phyloP scores from a whole-genome alignment of 257 asterid species.

The Euphrasia confusa region DNA sequence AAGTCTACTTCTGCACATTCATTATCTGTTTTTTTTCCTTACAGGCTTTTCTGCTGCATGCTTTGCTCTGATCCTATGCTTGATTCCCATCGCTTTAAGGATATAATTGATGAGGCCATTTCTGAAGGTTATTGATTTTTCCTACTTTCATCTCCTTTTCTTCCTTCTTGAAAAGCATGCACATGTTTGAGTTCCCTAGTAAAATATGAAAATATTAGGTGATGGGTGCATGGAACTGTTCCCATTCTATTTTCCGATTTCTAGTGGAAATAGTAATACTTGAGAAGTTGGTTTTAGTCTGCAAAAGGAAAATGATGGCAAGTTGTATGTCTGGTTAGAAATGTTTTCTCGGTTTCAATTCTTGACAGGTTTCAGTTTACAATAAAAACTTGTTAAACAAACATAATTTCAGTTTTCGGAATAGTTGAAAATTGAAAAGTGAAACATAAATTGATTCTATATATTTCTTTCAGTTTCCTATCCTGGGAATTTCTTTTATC shows the following conservation, averaged over 20 bases:
- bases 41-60: constrained; percentile 94
- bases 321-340: no score
- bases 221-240: no score
- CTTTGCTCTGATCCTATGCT: constrained; percentile 75
- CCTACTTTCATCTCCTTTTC: background rate
- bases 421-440: no score
- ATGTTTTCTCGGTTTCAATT: no score
- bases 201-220: background rate
- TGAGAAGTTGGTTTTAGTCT: no score
- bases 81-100: constrained; percentile 96
- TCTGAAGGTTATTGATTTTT: constrained; percentile 46
- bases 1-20: background rate
- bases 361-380: no score
- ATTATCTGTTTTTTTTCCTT: constrained; percentile 14
- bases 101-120: constrained; percentile 73
- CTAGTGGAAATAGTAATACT: no score
- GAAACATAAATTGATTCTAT: no score
- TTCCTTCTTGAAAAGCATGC: background rate
- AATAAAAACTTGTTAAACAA: no score
- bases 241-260: no score
- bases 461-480: background rate
- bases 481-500: background rate
- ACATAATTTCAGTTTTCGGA: no score
- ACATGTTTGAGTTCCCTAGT: constrained; percentile 2
- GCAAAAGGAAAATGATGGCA: no score